Percentiles rank a stretch among this genome's conserved stretches.
Conservation (phyloP, 139 green algal genomes). For the Astrephomene gubernaculifera region DNA sequence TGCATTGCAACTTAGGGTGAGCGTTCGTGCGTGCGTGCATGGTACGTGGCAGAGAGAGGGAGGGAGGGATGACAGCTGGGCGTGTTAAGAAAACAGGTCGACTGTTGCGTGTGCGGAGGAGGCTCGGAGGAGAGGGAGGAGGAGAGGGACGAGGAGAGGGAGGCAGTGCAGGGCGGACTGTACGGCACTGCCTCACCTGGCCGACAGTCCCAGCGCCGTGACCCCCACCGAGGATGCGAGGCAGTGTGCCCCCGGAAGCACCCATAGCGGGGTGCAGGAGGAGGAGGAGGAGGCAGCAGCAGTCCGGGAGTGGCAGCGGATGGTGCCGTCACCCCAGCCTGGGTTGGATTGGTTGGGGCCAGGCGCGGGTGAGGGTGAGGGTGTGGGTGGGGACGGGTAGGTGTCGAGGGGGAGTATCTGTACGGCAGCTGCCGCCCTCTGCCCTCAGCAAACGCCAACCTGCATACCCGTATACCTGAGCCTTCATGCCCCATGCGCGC, state of each 20-base stretch:
- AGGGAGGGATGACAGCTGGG: no score
- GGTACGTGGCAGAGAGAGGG: no score
- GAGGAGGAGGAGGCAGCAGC: not conserved
- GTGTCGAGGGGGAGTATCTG: not conserved
- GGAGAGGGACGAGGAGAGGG: no score
- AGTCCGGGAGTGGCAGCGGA: conserved; percentile 43
- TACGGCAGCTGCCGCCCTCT: not conserved
- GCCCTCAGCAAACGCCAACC: not conserved
- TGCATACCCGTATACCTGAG: not conserved
- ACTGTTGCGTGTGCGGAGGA: no score
- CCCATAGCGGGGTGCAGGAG: conserved; percentile 28
- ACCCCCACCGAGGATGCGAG: conserved; percentile 39
- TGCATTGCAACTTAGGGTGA: no score
- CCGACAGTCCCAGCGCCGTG: conserved; percentile 33
- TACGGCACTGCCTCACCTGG: conserved; percentile 37
- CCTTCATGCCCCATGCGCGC: no score
- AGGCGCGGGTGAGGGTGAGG: not conserved
- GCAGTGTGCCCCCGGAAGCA: conserved; percentile 48
- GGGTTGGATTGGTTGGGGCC: not conserved
- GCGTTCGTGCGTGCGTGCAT: no score
- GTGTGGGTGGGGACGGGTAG: not conserved
- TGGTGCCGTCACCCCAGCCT: conserved; percentile 55
- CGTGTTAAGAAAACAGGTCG: no score
- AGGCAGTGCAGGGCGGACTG: no score
- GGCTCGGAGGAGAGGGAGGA: no score